Percentiles rank a stretch among this genome's conserved stretches.
These are phyloP conservation scores for Arctostaphylos glauca DNA, from an alignment of 148 eudicot species.

Conservation along the genomic window DNA sequence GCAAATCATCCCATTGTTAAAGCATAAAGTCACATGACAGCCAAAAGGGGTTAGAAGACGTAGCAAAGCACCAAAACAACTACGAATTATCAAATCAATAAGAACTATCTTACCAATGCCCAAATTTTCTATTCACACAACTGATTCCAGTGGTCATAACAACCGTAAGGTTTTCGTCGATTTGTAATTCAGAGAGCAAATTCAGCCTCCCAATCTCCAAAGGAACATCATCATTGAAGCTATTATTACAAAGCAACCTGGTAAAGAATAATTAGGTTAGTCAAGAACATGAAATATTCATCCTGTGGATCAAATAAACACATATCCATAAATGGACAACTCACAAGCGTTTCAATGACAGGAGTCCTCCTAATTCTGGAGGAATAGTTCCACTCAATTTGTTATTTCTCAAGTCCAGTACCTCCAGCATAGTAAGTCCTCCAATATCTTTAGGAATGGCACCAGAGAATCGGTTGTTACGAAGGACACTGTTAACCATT, in stretches of 20 bases:
- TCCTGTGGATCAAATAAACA: neutral
- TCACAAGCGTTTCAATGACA: conserved; percentile 68
- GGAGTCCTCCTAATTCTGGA: conserved; percentile 50
- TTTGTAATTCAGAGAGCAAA: conserved; percentile 55
- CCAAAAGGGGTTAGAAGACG: neutral
- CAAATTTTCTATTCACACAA: conserved; percentile 57
- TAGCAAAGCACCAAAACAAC: neutral
- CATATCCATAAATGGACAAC: conserved; percentile 21
- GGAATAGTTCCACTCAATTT: conserved; percentile 71
- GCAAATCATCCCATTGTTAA: neutral
- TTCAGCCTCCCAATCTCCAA: conserved; percentile 54
- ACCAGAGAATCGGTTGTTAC: conserved; percentile 65
- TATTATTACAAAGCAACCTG: conserved; percentile 80
- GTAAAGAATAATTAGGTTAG: neutral
- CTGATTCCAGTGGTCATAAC: conserved; percentile 28
- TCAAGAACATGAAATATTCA: conserved; percentile 7
- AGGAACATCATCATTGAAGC: conserved; percentile 61
- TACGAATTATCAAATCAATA: neutral
- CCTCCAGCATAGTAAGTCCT: conserved; percentile 57
- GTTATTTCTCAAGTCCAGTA: conserved; percentile 82
- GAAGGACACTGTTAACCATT: conserved; percentile 53
- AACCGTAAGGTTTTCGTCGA: conserved; percentile 51
- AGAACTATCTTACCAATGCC: conserved; percentile 45
- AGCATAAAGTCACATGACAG: neutral
- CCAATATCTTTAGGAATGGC: conserved; percentile 70